phyloP scores from a whole-genome alignment of 257 asterid species.

The Solanum appendiculatum region DNA sequence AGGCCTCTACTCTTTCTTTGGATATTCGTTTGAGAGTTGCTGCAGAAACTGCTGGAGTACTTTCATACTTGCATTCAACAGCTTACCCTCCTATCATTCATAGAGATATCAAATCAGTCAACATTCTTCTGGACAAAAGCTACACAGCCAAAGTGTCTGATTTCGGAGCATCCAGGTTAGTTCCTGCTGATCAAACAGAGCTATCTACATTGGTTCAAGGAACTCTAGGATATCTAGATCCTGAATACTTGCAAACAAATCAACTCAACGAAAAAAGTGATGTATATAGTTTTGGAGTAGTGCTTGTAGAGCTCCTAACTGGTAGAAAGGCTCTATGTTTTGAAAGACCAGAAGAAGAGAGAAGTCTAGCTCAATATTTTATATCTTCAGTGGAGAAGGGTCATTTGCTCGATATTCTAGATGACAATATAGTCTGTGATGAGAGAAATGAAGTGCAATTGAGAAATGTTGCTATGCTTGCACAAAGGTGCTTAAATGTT shows the following conservation, averaged over 20 bases:
- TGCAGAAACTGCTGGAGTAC: constrained; percentile 15
- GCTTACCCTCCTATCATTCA: constrained; percentile 35
- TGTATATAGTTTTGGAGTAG: constrained; percentile 32
- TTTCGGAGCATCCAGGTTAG: constrained; percentile 21
- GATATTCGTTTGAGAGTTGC: constrained; percentile 17
- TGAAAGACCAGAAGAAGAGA: constrained; percentile 11
- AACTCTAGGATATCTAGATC: constrained; percentile 28
- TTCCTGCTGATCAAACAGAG: constrained; percentile 7
- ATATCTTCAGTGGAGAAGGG: neutral
- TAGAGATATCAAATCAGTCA: constrained; percentile 22
- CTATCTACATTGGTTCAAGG: constrained; percentile 22
- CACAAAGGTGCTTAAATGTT: constrained; percentile 16
- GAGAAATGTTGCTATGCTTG: constrained; percentile 16
- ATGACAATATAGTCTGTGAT: constrained; percentile 1
- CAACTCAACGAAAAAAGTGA: constrained; percentile 23
- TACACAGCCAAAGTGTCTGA: constrained; percentile 22
- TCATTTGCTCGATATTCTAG: neutral
- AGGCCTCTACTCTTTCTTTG: constrained; percentile 9
- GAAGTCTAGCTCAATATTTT: constrained; percentile 12
- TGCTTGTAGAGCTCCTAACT: constrained; percentile 20
- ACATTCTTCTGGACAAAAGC: constrained; percentile 18
- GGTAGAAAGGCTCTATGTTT: constrained; percentile 8
- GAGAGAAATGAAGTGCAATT: neutral
- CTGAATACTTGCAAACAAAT: constrained; percentile 23
- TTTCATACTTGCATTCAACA: constrained; percentile 16